Evolutionary conservation across 2,329 filamentous ascomycete species (phyloP).

Genomic region (Stemphylium vesicarium): DNA sequence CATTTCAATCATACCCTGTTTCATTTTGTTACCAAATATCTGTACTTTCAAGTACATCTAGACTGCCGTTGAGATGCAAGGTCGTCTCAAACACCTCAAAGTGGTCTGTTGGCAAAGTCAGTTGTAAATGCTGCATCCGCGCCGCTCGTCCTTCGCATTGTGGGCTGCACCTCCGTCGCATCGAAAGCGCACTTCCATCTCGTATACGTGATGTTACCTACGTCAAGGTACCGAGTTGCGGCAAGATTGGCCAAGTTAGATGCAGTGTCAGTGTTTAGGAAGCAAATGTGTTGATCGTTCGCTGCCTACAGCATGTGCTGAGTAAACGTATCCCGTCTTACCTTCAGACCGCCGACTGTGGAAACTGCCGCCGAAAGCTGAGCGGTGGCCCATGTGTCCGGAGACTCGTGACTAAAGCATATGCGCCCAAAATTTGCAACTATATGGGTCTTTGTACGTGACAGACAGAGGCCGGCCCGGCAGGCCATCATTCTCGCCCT

Average conservation of each 20-base stretch:
- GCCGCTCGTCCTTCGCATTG: background rate
- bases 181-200: background rate
- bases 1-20: constrained; percentile 18
- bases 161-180: background rate
- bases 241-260: background rate
- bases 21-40: constrained; percentile 4
- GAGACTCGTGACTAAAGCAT: background rate
- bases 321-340: background rate
- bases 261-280: background rate
- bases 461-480: background rate
- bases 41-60: constrained; percentile 1
- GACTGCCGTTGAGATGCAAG: constrained; percentile 1
- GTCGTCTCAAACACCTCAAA: background rate
- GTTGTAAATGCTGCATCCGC: background rate
- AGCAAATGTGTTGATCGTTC: background rate
- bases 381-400: background rate
- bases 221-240: background rate
- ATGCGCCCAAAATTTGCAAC: background rate
- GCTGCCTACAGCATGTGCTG: background rate
- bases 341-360: background rate
- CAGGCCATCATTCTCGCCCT: background rate
- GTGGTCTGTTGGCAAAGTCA: too few relatives aligned
- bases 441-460: background rate
- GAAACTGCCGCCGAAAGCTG: background rate
- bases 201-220: background rate